Conservation (phyloP, 371 early-diverging fungal species). For the Chytridium lagenaria region DNA sequence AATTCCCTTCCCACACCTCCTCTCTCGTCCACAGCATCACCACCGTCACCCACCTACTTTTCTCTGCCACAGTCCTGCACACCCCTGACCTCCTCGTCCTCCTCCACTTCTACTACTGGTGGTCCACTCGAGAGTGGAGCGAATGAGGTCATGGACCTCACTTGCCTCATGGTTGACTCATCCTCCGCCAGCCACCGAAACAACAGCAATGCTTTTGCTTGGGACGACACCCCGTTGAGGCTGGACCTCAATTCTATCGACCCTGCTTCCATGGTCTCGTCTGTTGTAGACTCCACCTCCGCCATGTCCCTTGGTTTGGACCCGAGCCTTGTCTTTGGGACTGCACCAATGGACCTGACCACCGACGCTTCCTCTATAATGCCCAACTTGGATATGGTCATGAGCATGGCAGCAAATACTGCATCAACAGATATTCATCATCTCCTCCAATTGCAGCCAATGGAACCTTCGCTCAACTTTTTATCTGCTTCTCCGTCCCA, state of each 20-base stretch:
- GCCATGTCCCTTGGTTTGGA: neutral
- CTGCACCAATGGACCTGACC: neutral
- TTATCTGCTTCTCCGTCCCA: neutral
- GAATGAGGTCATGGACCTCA: neutral
- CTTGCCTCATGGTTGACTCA: no score
- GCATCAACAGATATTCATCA: neutral
- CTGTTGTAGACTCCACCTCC: neutral
- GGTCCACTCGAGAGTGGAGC: no score
- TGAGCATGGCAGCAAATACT: neutral
- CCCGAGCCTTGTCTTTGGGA: neutral
- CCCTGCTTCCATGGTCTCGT: neutral
- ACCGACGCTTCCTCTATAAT: neutral
- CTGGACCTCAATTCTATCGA: constrained; percentile 2
- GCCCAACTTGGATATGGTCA: neutral
- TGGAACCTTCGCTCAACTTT: neutral
- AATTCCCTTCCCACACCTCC: constrained; percentile 8
- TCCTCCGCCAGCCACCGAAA: no score
- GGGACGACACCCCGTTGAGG: neutral
- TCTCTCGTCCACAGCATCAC: constrained; percentile 4
- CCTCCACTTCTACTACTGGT: no score
- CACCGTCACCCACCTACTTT: constrained; percentile 5
- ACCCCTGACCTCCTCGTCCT: neutral
- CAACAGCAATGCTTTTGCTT: neutral
- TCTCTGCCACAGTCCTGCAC: constrained; percentile 9
- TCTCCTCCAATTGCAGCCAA: neutral